Conservation (phyloP, 2,329 filamentous ascomycete genomes). For the Pseudogymnoascus sp. region DNA sequence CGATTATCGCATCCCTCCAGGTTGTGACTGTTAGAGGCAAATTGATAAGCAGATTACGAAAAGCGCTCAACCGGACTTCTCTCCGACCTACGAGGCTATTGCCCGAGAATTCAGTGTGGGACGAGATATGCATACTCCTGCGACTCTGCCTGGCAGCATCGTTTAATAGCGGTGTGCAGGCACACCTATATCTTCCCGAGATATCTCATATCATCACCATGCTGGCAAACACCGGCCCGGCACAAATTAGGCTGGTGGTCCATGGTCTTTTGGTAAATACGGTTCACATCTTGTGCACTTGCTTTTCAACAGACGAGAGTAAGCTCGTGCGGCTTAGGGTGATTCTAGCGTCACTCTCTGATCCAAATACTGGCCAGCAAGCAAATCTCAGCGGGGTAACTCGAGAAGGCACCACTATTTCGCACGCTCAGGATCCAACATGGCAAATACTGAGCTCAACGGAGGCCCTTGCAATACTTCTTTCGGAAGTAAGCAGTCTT, state of each 20-base stretch:
- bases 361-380: constrained; percentile 52
- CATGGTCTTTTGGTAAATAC: constrained; percentile 60
- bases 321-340: constrained; percentile 38
- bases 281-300: constrained; percentile 59
- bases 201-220: constrained; percentile 65
- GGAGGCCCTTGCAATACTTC: constrained; percentile 52
- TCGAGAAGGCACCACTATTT: constrained; percentile 45
- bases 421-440: constrained; percentile 30
- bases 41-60: constrained; percentile 56
- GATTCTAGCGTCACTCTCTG: constrained; percentile 51
- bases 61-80: constrained; percentile 59
- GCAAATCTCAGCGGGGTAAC: constrained; percentile 36
- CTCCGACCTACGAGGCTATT: constrained; percentile 57
- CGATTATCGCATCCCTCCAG: constrained; percentile 54
- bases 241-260: constrained; percentile 50
- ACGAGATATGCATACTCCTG: constrained; percentile 60
- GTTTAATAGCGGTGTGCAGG: constrained; percentile 60
- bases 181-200: constrained; percentile 60
- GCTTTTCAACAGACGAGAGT: constrained; percentile 54
- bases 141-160: constrained; percentile 60
- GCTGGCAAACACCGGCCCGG: constrained; percentile 56
- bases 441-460: constrained; percentile 39
- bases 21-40: constrained; percentile 59
- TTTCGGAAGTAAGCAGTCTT: constrained; percentile 56
- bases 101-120: constrained; percentile 60